Percentiles rank a stretch among this genome's conserved stretches.
These are phyloP conservation scores for Diophrys sp. DNA, from an alignment of 73 alveolate genomes.

Conservation along the genomic window DNA sequence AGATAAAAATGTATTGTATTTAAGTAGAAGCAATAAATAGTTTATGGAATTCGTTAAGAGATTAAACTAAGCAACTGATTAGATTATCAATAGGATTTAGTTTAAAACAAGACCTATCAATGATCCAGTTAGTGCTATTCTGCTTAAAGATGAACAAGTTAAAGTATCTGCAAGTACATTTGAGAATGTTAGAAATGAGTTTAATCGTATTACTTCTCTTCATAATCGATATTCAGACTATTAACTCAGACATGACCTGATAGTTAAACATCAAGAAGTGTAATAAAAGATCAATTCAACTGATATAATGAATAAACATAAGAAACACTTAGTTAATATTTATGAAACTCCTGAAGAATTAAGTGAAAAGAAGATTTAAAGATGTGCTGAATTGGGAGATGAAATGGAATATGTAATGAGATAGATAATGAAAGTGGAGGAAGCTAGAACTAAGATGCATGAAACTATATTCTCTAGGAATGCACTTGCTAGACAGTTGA, in stretches of 20 bases:
- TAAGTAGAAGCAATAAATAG: background rate
- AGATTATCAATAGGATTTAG: too few species aligned
- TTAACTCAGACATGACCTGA: background rate
- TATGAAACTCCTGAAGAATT: background rate
- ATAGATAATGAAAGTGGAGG: background rate
- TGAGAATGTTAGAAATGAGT: background rate
- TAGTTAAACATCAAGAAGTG: background rate
- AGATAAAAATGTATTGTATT: background rate
- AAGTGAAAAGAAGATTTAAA: background rate
- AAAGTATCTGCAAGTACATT: background rate
- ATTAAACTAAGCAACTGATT: background rate
- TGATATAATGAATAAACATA: too few species aligned
- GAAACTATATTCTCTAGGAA: background rate
- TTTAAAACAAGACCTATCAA: background rate
- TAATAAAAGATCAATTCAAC: background rate
- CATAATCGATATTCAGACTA: background rate
- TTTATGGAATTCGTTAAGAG: background rate
- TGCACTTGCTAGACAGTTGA: background rate
- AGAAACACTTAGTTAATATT: background rate
- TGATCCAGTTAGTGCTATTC: background rate
- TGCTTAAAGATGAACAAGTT: background rate
- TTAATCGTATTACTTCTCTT: background rate
- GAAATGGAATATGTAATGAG: background rate
- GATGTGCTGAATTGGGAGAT: background rate
- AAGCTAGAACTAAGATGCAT: background rate